Conservation (phyloP, 768 basidiomycete genomes). For the Filobasidium floriforme region DNA sequence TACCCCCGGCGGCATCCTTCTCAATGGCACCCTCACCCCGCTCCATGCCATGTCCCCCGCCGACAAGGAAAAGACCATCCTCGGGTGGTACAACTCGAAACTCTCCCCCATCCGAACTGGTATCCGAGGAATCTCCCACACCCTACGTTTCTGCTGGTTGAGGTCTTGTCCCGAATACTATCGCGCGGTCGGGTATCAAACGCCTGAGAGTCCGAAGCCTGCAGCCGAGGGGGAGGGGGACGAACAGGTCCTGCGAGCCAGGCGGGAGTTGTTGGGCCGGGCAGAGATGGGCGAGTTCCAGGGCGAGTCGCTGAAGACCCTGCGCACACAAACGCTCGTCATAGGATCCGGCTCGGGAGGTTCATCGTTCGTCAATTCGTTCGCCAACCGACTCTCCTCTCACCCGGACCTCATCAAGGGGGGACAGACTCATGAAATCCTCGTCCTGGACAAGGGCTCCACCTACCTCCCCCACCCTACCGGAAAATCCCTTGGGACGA, state of each 20-base stretch:
- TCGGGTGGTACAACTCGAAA: slow-evolving; percentile 11
- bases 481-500: neutral
- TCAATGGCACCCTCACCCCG: slow-evolving; percentile 14
- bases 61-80: slow-evolving; percentile 10
- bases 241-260: neutral
- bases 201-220: slow-evolving; percentile 1
- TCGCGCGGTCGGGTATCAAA: slow-evolving; percentile 6
- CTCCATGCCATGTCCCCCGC: slow-evolving; percentile 2
- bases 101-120: slow-evolving; percentile 17
- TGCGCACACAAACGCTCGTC: slow-evolving; percentile 6
- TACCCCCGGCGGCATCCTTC: slow-evolving; percentile 6
- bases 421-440: neutral
- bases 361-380: slow-evolving; percentile 11
- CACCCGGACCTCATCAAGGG: neutral
- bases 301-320: neutral
- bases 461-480: slow-evolving; percentile 5
- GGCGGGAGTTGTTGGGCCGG: neutral
- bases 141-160: slow-evolving; percentile 6
- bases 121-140: slow-evolving; percentile 8
- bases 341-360: slow-evolving; percentile 15
- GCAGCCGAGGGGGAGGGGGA: slow-evolving; percentile 11
- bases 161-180: neutral
- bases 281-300: neutral
- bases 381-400: slow-evolving; percentile 7
- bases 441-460: slow-evolving; percentile 19